A percentile compares a stretch with the other conserved stretches of the same genome.
Conservation (phyloP, 2,329 filamentous ascomycete species). For the Delphinella strobiligena region DNA sequence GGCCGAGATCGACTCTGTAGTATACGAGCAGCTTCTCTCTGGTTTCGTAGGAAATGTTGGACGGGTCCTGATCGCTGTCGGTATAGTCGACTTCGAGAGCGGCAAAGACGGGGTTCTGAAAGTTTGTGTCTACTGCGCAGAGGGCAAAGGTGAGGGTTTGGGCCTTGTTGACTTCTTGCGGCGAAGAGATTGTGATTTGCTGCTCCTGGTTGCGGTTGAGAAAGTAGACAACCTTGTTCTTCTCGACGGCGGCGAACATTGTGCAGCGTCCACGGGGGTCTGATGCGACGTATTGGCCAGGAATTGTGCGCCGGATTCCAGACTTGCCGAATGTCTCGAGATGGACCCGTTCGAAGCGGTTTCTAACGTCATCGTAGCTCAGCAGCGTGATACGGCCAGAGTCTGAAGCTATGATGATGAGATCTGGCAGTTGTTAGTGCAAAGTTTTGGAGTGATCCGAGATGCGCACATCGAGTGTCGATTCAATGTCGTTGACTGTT, state of each 20-base stretch:
- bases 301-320: conserved; percentile 81
- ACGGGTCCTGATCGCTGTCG: conserved; percentile 81
- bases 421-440: too few species aligned
- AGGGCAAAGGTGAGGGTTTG: conserved; percentile 83
- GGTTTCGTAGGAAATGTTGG: conserved; percentile 68
- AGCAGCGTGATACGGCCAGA: conserved; percentile 90
- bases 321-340: conserved; percentile 98
- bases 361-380: conserved; percentile 78
- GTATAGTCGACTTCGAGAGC: conserved; percentile 88
- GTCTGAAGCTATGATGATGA: conserved; percentile 89
- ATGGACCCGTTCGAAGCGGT: conserved; percentile 79
- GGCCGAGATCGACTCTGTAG: conserved; percentile 89
- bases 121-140: conserved; percentile 84
- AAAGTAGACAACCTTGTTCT: conserved; percentile 99
- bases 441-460: too few species aligned
- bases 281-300: conserved; percentile 88
- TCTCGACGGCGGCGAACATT: conserved; percentile 86
- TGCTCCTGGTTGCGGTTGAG: conserved; percentile 91
- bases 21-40: conserved; percentile 88
- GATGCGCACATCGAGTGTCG: too few species aligned
- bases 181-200: conserved; percentile 91
- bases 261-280: conserved; percentile 95
- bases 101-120: conserved; percentile 94
- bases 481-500: too few species aligned
- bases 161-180: conserved; percentile 87